Base-by-base conservation (phyloP, 2,329 filamentous ascomycete genomes). In the Cyclaneusma minus region DNA sequence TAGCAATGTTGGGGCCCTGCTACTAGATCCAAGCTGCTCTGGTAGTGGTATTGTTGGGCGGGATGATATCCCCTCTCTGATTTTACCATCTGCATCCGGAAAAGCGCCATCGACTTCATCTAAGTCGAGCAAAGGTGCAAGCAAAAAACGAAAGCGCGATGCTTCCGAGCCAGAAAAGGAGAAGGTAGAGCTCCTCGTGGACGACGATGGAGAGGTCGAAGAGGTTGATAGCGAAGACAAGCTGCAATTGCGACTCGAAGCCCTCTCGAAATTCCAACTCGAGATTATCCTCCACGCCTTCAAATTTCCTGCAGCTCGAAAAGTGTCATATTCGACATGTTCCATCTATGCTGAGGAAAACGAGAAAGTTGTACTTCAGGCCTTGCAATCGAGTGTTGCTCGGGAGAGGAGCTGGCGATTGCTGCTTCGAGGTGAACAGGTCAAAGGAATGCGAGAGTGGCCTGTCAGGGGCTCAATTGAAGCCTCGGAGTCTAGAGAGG, bases 21-120 rank as follows among this genome's bases (percentile, higher is more conserved):
- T 98, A 1, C 63, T 98, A 2, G 89, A 98, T 46, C 89, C 89
- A 0, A 93, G 83, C 47, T 98, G 89, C 48, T 94, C 85, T 2
- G 89, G 89, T 0, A 94, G 83, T 45, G 89, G 89, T 1, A 98
- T 98, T 29, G 71, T 94, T 13, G 82, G 85, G 3, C 68, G 89
- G 12, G 84, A 94, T 40, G 80, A 84, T 23, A 68, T 75, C 47
- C 72, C 82, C 4, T 54, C 66, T 35, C 50, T 89, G 21, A 61
- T 74, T 34, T 57, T 92, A 3, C 70, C 60, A n/a, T n/a, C n/a
- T n/a, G n/a, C n/a, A n/a, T n/a, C n/a, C n/a, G 23, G 10, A n/a
- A n/a, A n/a, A 21, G 19, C 9, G 23, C 22, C 14, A 25, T 16
- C 10, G 6, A 11, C 20, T 24, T 20, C 9, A 16, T 11, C 13